Conservation (phyloP, 176 grass and related monocot genomes). For the Triticum monococcum region DNA sequence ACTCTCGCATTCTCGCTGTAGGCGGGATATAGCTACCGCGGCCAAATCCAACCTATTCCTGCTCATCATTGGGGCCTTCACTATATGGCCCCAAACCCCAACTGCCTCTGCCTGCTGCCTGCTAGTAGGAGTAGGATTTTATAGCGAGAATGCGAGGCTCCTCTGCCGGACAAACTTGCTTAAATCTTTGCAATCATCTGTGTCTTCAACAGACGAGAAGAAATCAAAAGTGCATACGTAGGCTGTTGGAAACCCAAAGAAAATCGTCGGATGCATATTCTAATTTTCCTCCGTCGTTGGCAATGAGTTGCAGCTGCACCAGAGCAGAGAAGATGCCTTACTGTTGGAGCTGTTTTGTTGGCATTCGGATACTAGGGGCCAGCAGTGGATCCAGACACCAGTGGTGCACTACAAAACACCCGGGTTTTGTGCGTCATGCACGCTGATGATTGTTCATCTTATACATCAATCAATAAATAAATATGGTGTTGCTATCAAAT, state of each 20-base stretch:
- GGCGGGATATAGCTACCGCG: too few species aligned
- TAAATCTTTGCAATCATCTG: slow-evolving; percentile 10
- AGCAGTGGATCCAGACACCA: slow-evolving; percentile 12
- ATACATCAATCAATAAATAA: neutral
- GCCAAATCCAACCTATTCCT: too few species aligned
- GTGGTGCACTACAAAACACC: slow-evolving; percentile 10
- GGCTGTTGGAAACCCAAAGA: neutral
- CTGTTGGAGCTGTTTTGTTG: slow-evolving; percentile 9
- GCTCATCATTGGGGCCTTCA: too few species aligned
- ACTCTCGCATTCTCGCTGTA: too few species aligned
- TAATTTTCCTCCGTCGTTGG: slow-evolving; percentile 2
- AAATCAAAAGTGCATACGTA: slow-evolving; percentile 2
- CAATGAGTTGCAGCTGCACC: slow-evolving; percentile 19
- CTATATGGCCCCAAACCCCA: too few species aligned
- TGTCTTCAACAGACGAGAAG: neutral
- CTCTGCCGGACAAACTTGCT: slow-evolving; percentile 7
- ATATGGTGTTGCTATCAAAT: neutral
- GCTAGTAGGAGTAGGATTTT: too few species aligned
- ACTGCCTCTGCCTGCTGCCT: too few species aligned
- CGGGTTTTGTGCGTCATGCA: neutral
- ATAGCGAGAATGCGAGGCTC: too few species aligned
- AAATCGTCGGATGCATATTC: slow-evolving; percentile 1
- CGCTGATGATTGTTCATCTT: slow-evolving; percentile 10
- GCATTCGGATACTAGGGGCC: slow-evolving; percentile 14
- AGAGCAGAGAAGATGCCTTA: slow-evolving; percentile 38